These are phyloP conservation scores for Solanum sejunctum DNA, from an alignment of 257 asterid species.

Conservation along the genomic window DNA sequence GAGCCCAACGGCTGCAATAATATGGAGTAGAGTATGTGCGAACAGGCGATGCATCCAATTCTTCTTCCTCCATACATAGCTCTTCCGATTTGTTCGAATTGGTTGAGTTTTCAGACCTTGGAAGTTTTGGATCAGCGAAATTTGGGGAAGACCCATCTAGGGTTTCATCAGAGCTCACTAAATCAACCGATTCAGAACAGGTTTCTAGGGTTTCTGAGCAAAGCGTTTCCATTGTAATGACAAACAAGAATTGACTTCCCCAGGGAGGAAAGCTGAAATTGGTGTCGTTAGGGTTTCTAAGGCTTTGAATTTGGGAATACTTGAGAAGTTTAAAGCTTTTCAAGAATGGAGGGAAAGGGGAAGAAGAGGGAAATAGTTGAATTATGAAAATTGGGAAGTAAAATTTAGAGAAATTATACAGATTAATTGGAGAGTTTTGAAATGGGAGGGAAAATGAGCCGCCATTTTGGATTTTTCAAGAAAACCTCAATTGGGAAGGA, in stretches of 20 bases:
- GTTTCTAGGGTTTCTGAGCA: background rate
- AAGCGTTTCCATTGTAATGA: constrained; percentile 7
- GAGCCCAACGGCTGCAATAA: constrained; percentile 9
- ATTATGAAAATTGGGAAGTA: background rate
- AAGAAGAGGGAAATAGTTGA: constrained; percentile 20
- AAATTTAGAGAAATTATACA: background rate
- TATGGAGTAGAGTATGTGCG: background rate
- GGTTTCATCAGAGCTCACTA: constrained; percentile 13
- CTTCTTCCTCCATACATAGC: constrained; percentile 6
- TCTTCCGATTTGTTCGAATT: background rate
- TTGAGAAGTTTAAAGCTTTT: background rate
- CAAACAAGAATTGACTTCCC: background rate
- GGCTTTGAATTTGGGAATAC: background rate
- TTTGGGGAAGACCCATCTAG: constrained; percentile 2
- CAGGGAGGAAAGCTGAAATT: background rate
- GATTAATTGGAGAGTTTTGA: constrained; percentile 6
- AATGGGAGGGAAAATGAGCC: constrained; percentile 6
- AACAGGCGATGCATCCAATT: background rate
- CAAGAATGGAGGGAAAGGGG: background rate
- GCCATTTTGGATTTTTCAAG: background rate
- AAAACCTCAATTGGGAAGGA: background rate
- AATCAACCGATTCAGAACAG: constrained; percentile 1
- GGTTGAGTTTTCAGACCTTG: background rate
- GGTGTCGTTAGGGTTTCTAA: background rate
- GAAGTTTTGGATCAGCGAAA: background rate